Conservation (phyloP, 2,329 filamentous ascomycete species). For the Sporothrix inflata region DNA sequence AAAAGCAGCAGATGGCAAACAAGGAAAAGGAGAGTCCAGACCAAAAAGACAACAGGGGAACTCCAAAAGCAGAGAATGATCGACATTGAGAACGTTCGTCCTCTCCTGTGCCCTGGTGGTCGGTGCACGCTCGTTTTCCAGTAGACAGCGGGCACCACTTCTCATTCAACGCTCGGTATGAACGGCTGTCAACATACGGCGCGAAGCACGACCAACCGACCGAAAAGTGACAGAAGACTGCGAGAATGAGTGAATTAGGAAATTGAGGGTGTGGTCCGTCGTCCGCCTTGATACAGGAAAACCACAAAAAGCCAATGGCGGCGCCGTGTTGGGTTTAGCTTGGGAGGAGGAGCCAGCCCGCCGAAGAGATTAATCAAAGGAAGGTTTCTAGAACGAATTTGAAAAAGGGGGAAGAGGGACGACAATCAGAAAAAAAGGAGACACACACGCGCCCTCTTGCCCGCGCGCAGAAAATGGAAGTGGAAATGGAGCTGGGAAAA, state of each 20-base stretch:
- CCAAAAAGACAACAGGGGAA: background rate
- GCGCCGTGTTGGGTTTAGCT: conserved; percentile 28
- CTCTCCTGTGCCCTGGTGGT: background rate
- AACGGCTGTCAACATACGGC: background rate
- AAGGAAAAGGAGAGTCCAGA: background rate
- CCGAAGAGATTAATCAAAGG: conserved; percentile 19
- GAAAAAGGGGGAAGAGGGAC: conserved; percentile 22
- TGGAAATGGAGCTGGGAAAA: too few species aligned
- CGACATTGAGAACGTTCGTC: background rate
- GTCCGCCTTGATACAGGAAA: background rate
- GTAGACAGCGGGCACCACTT: background rate
- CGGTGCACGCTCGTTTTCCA: background rate
- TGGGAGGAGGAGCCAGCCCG: background rate
- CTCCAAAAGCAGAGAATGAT: background rate
- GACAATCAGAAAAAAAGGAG: background rate
- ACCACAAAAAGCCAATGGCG: background rate
- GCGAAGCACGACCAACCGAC: background rate
- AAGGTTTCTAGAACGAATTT: conserved; percentile 33
- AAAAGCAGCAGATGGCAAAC: background rate
- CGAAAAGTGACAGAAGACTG: background rate
- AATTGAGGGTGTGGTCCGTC: conserved; percentile 10
- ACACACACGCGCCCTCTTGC: background rate
- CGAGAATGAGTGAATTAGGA: background rate
- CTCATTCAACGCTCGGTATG: background rate
- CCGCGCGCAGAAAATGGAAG: background rate